Conservation (phyloP, 257 asterid genomes). For the Thymus mandschuricus region DNA sequence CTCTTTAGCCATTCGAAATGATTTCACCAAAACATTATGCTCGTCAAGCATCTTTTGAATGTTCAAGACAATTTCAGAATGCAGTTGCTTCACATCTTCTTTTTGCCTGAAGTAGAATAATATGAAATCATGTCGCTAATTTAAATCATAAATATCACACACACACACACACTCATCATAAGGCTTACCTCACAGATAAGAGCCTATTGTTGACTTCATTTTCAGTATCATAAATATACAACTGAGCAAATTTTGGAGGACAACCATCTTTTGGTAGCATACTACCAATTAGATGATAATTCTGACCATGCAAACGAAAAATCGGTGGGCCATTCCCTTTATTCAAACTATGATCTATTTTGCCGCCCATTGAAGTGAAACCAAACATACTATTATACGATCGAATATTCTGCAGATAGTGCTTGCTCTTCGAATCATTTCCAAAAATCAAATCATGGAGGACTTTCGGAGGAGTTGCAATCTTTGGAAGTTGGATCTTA, state of each 20-base stretch:
- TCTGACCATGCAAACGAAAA: no score
- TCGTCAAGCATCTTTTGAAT: no score
- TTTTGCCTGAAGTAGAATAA: no score
- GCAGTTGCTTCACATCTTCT: neutral
- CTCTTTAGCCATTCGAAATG: neutral
- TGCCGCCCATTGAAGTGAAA: no score
- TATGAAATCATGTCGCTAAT: no score
- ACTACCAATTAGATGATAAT: neutral
- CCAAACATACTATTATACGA: neutral
- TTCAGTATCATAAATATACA: no score
- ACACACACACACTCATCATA: no score
- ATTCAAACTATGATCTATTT: neutral
- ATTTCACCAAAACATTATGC: no score
- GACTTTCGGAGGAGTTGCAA: neutral
- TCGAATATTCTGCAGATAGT: neutral
- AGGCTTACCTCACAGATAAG: no score
- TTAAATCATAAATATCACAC: no score
- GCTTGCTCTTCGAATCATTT: neutral
- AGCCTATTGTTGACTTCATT: no score
- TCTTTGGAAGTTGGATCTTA: neutral
- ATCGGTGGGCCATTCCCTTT: neutral
- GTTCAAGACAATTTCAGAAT: neutral
- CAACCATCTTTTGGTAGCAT: neutral
- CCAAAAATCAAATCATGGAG: neutral
- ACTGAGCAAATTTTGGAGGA: neutral